A percentile compares a stretch with the other conserved stretches of the same genome.
phyloP scores from a whole-genome alignment of 495 filamentous ascomycete species.

The Neurospora sp. region DNA sequence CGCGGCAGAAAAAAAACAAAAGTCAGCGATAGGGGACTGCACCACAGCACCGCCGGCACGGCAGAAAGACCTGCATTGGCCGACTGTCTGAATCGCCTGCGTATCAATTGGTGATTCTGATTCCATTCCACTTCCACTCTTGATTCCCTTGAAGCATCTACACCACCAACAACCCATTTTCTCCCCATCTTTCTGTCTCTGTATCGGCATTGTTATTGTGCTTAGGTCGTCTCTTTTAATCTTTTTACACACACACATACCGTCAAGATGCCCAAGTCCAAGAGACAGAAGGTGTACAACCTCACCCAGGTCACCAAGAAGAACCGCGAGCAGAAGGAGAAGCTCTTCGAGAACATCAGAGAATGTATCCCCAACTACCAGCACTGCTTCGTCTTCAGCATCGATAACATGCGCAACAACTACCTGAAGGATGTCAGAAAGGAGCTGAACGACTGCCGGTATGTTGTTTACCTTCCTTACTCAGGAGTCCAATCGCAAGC shows the following conservation, averaged over 20 bases:
- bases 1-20: slow-evolving; percentile 8
- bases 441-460: slow-evolving; percentile 79
- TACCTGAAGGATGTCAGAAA: slow-evolving; percentile 86
- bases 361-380: slow-evolving; percentile 78
- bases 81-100: not conserved
- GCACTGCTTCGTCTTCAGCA: slow-evolving; percentile 82
- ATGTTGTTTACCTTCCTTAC: slow-evolving; percentile 12
- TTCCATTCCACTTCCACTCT: not conserved
- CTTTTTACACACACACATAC: not conserved
- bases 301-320: slow-evolving; percentile 87
- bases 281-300: slow-evolving; percentile 79
- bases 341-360: slow-evolving; percentile 78
- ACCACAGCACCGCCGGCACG: not conserved
- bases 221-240: not conserved
- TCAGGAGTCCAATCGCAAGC: no score
- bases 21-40: not conserved
- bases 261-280: slow-evolving; percentile 84
- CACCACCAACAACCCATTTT: not conserved
- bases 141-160: not conserved
- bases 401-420: slow-evolving; percentile 98
- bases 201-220: not conserved
- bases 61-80: not conserved
- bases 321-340: slow-evolving; percentile 74
- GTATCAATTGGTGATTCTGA: not conserved
- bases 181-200: not conserved